Evolutionary conservation across 352 stramenopile species (phyloP), one percentile per base, ranked within the genome.

Genomic region (Globisporangium alternatum): DNA sequence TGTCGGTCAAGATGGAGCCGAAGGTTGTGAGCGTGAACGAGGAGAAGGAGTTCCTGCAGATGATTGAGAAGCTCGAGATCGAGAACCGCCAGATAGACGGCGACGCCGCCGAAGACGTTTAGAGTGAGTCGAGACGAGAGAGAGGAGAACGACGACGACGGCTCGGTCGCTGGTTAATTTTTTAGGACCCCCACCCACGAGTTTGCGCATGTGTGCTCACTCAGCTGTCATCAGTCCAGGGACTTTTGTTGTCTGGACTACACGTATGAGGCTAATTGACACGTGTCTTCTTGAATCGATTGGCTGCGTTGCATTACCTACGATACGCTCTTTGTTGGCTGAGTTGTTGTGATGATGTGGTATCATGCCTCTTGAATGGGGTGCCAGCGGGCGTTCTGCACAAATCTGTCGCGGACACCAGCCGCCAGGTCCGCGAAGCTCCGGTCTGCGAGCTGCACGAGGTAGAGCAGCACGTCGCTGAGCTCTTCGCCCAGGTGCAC

Each of bases 21-120:
- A 99, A 99, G 95, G 97, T 97, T 33, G 97, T 99, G 39, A 98
- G 93, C 77, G 79, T 98, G 71, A 98, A 98, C 78, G 98, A 99
- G 78, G 97, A 99, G 83, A 98, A 96, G 52, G 97, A 99, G 78
- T 93, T 99, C 67, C 76, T 99, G 76, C 96, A 97, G 56, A 99
- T 99, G 97, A 99, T 99, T 86, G 97, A 99, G 79, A 93, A 98
- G 73, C 86, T 99, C 49, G 97, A 98, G 75, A 89, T 98, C 66
- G 98, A 99, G 76, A 99, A 98, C 81, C 95, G 97, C 75, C 96
- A 99, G 83, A 93, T 99, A 48, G 97, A 99, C 68, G 98, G 96
- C 51, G 98, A 99, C 75, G 97, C 95, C 45, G 95, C 96, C 33
- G 97, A 99, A 71, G 97, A 99, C 30, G 56, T 68, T 68, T 87